Evolutionary conservation across 306 rosid genomes (phyloP).

Genomic region (Pterocarpus macrocarpus): DNA sequence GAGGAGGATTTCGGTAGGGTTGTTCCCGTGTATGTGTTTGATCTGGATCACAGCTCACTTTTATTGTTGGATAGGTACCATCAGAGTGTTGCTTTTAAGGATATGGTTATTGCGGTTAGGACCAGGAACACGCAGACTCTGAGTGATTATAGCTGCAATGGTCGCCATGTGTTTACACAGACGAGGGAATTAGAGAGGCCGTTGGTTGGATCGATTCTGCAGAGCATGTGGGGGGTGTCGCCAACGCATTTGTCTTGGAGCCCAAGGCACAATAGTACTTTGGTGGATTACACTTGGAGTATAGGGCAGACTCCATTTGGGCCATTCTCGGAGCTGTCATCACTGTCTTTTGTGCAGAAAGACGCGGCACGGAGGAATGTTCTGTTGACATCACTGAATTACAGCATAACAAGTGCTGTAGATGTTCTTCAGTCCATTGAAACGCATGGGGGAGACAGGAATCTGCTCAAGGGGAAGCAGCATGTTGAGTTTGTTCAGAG

Average conservation of each 20-base stretch:
- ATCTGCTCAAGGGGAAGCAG: constrained; percentile 77
- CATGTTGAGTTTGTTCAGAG: constrained; percentile 78
- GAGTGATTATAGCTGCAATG: constrained; percentile 94
- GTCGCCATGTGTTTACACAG: constrained; percentile 78
- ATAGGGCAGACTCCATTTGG: constrained; percentile 97
- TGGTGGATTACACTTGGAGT: constrained; percentile 97
- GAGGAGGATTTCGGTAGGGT: constrained; percentile 81
- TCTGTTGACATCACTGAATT: constrained; percentile 81
- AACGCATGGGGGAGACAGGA: constrained; percentile 85
- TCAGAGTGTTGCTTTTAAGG: constrained; percentile 90
- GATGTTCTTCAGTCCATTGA: constrained; percentile 78
- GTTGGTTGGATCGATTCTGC: constrained; percentile 88
- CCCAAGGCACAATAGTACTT: constrained; percentile 80
- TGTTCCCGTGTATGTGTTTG: constrained; percentile 91
- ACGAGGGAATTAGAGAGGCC: constrained; percentile 88
- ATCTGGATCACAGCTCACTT: constrained; percentile 65
- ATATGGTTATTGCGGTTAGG: constrained; percentile 96
- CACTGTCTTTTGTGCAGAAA: constrained; percentile 90
- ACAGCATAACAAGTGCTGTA: constrained; percentile 69
- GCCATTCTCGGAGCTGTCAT: constrained; percentile 77
- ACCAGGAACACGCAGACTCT: constrained; percentile 87
- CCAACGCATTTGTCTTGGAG: constrained; percentile 94
- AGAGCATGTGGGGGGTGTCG: constrained; percentile 99
- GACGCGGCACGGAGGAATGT: constrained; percentile 92
- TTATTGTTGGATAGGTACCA: constrained; percentile 88